Conservation (phyloP, 2,329 filamentous ascomycete genomes). For the Malbranchea zuffiana region DNA sequence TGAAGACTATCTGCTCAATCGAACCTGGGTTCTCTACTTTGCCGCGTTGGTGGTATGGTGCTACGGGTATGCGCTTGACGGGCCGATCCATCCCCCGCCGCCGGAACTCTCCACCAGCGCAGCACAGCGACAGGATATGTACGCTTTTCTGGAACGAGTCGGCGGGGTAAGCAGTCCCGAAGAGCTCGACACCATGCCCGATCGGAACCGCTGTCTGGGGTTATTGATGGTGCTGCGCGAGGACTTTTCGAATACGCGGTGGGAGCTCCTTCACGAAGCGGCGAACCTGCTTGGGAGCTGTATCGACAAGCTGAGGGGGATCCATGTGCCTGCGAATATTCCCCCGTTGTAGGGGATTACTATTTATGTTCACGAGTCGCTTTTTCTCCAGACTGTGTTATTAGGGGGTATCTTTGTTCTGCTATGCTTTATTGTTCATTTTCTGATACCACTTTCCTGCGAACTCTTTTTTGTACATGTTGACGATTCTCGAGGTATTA, state of each 20-base stretch:
- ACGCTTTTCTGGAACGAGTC: slow-evolving; percentile 61
- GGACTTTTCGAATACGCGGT: slow-evolving; percentile 70
- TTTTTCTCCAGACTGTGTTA: too few species aligned
- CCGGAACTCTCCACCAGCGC: slow-evolving; percentile 47
- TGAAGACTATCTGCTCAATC: slow-evolving; percentile 79
- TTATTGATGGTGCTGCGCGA: slow-evolving; percentile 71
- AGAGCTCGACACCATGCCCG: slow-evolving; percentile 60
- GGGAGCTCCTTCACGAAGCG: slow-evolving; percentile 86
- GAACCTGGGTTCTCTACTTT: slow-evolving; percentile 93
- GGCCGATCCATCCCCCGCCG: slow-evolving; percentile 46
- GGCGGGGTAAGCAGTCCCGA: slow-evolving; percentile 63
- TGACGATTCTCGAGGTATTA: too few species aligned
- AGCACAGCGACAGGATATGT: slow-evolving; percentile 67
- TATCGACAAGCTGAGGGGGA: slow-evolving; percentile 48
- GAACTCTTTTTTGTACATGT: too few species aligned
- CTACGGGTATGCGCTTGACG: slow-evolving; percentile 85
- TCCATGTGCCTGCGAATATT: too few species aligned
- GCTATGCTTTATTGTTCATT: too few species aligned
- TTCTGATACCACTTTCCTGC: too few species aligned
- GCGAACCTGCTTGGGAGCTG: slow-evolving; percentile 70
- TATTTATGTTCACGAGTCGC: too few species aligned
- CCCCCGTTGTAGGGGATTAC: too few species aligned
- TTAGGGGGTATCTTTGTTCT: too few species aligned
- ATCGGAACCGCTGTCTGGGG: slow-evolving; percentile 73
- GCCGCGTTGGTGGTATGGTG: slow-evolving; percentile 87